Evolutionary conservation across 371 early-diverging fungal species (phyloP), one percentile per base, ranked within the genome.

Genomic region (Mortierella sp.): DNA sequence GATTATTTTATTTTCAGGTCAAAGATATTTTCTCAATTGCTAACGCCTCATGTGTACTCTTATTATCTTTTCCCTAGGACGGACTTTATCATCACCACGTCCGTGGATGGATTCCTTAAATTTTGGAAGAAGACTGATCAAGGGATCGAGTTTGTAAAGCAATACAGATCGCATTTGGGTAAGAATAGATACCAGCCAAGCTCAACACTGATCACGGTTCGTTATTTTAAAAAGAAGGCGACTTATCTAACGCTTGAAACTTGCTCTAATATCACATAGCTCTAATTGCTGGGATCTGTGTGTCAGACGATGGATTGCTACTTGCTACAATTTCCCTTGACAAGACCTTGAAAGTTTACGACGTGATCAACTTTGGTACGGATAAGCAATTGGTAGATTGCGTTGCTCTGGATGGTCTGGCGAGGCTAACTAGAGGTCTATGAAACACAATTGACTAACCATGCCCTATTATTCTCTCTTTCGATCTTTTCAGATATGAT

Each of bases 61-160:
- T 54, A 32, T 59, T 16, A 26, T 62, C 45, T 22, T 49, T 43
- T 43, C 22, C 35, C 20, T 52, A 93, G 93, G 55, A 94, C 94
- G 14, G 97, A 97, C 73, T 98, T 97, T 78, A 77, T 99, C 49
- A 89, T 99, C 55, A 99, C 99, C 0, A 92, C 96, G 0, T 97
- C 97, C 1, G 88, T 92, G 5, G 98, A 99, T 85, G 99, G 99
- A 0, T 97, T 97, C 78, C 90, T 99, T 22, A 99, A 99, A 84
- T 98, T 98, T 73, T 99, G 99, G 99, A 97, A 98, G 81, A 97
- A 97, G 87, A 92, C 94, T n/a, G 91, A 89, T 8, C 86, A 87
- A 45, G 98, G 97, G 22, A 93, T 98, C 62, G 98, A 98, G 84
- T 99, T 99, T 87, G 98, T 98, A 45, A 99, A 99, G 86, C 96